A percentile compares a stretch with the other conserved stretches of the same genome.
Conservation (phyloP, 164 flowering plant species). For the Magnolia kwangsiensis region DNA sequence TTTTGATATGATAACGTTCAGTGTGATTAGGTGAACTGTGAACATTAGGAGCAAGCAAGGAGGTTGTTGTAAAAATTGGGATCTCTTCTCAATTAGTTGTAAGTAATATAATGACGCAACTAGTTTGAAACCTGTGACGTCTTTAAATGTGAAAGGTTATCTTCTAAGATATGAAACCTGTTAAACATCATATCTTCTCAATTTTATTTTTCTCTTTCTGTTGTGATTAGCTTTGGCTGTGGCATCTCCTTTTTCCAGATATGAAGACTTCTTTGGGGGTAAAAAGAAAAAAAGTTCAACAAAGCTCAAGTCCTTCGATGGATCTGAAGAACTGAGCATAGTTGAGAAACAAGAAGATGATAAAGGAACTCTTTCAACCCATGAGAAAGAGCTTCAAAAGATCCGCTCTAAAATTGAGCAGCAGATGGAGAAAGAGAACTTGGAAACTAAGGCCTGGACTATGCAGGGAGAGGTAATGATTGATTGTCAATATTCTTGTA, state of each 20-base stretch:
- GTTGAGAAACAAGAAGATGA: constrained; percentile 16
- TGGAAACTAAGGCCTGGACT: constrained; percentile 80
- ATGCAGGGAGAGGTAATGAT: constrained; percentile 87
- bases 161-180: too few species aligned
- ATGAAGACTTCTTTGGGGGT: constrained; percentile 70
- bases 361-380: constrained; percentile 60
- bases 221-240: too few species aligned
- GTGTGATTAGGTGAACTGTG: too few species aligned
- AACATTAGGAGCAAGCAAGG: too few species aligned
- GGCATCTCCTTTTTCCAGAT: constrained; percentile 42
- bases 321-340: constrained; percentile 26
- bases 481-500: neutral
- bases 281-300: constrained; percentile 39
- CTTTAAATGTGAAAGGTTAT: too few species aligned
- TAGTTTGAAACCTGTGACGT: too few species aligned
- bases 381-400: constrained; percentile 61
- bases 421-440: constrained; percentile 72
- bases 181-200: too few species aligned
- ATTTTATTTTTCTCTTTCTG: too few species aligned
- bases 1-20: too few species aligned
- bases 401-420: constrained; percentile 53
- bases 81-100: too few species aligned
- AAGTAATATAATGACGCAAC: too few species aligned
- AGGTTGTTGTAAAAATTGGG: too few species aligned
- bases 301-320: constrained; percentile 26